phyloP scores from a whole-genome alignment of 106 monocot species.

The Apostasia shenzhenica region DNA sequence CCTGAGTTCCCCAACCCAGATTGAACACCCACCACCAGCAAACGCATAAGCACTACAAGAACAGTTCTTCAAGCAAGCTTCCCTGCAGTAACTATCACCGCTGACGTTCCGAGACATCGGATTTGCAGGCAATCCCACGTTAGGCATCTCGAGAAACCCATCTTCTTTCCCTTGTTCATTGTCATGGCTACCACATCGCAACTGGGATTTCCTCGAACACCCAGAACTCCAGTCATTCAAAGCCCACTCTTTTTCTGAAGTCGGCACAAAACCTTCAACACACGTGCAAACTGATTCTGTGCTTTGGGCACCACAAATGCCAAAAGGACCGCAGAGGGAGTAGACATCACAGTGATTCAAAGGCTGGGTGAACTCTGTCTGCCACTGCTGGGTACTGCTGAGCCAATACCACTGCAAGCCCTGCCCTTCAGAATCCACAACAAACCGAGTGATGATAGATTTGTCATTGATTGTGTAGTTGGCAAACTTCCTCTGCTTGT shows the following conservation, averaged over 20 bases:
- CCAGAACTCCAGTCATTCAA: conserved; percentile 21
- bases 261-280: conserved; percentile 10
- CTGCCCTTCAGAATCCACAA: conserved; percentile 16
- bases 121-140: conserved; percentile 20
- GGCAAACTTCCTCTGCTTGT: conserved; percentile 7
- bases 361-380: conserved; percentile 19
- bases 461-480: conserved; percentile 6
- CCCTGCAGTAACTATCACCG: conserved; percentile 10
- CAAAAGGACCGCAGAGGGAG: conserved; percentile 20
- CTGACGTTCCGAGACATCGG: not conserved
- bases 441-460: conserved; percentile 9
- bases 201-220: conserved; percentile 18
- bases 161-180: conserved; percentile 1
- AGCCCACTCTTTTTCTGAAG: conserved; percentile 18
- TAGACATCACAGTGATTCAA: conserved; percentile 16
- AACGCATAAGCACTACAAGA: conserved; percentile 34
- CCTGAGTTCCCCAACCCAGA: conserved; percentile 21
- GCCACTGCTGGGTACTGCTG: conserved; percentile 12
- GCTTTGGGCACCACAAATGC: conserved; percentile 12
- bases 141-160: conserved; percentile 16
- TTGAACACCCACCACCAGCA: conserved; percentile 9
- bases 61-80: conserved; percentile 24
- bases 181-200: conserved; percentile 4
- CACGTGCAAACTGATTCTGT: conserved; percentile 8
- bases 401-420: conserved; percentile 11